Evolutionary conservation across 257 asterid genomes (phyloP).

Genomic region (Solanum pimpinellifolium): DNA sequence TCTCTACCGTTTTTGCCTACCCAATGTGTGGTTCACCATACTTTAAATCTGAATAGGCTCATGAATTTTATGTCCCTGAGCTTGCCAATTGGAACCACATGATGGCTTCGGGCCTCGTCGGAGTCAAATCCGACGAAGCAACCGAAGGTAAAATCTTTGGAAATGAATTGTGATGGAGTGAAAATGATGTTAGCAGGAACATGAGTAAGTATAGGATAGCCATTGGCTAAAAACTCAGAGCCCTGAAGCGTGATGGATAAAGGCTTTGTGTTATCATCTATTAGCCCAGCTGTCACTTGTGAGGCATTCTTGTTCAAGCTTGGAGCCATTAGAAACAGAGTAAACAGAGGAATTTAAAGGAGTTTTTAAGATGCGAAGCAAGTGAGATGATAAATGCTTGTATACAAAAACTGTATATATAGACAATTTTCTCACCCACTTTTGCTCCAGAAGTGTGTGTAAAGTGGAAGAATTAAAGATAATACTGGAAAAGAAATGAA

Average conservation of each 20-base stretch:
- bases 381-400: neutral
- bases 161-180: constrained; percentile 1
- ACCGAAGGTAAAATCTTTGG: constrained; percentile 4
- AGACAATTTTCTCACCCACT: neutral
- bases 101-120: neutral
- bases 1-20: constrained; percentile 8
- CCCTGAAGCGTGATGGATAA: constrained; percentile 7
- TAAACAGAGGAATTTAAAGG: neutral
- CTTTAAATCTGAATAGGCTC: constrained; percentile 23
- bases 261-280: neutral
- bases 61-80: constrained; percentile 13
- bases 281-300: neutral
- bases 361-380: neutral
- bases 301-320: constrained; percentile 11
- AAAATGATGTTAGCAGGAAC: constrained; percentile 5
- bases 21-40: constrained; percentile 30
- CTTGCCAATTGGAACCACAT: constrained; percentile 18
- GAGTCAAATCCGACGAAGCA: constrained; percentile 14
- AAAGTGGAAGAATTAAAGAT: neutral
- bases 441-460: neutral
- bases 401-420: neutral
- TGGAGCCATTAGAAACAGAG: constrained; percentile 10
- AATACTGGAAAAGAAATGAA: neutral
- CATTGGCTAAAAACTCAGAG: constrained; percentile 11
- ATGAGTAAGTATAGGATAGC: constrained; percentile 13